Evolutionary conservation across 2,329 filamentous ascomycete genomes (phyloP).

Genomic region (Chaetothyriales sp.): DNA sequence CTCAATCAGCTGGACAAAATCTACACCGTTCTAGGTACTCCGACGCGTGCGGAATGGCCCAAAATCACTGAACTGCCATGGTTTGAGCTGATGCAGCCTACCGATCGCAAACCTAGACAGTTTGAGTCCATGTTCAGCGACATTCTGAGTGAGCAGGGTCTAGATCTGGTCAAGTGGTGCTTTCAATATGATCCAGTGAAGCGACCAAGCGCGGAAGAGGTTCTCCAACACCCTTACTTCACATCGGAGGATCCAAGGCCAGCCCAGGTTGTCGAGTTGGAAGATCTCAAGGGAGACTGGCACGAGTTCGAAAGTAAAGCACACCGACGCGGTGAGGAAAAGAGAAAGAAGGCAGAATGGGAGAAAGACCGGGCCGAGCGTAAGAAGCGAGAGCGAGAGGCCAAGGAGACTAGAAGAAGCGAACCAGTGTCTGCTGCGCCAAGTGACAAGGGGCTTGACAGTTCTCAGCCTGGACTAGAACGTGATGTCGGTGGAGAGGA

Average conservation of each 20-base stretch:
- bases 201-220: slow-evolving; percentile 67
- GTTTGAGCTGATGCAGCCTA: slow-evolving; percentile 81
- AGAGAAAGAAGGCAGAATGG: slow-evolving; percentile 40
- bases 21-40: slow-evolving; percentile 82
- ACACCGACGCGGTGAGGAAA: slow-evolving; percentile 74
- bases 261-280: slow-evolving; percentile 67
- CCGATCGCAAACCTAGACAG: slow-evolving; percentile 47
- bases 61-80: slow-evolving; percentile 85
- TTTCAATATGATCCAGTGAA: slow-evolving; percentile 77
- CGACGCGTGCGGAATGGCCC: slow-evolving; percentile 72
- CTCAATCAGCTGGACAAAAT: slow-evolving; percentile 93
- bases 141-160: slow-evolving; percentile 60
- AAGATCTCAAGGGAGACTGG: slow-evolving; percentile 80
- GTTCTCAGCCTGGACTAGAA: slow-evolving; percentile 2
- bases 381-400: slow-evolving; percentile 31
- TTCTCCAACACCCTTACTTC: slow-evolving; percentile 81
- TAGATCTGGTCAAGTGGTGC: slow-evolving; percentile 69
- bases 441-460: neutral
- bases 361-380: slow-evolving; percentile 37
- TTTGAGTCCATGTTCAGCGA: slow-evolving; percentile 76
- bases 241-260: slow-evolving; percentile 61
- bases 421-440: slow-evolving; percentile 1
- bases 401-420: slow-evolving; percentile 17
- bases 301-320: slow-evolving; percentile 98
- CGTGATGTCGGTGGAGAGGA: slow-evolving; percentile 6